Percentiles rank a stretch among this genome's conserved stretches.
Evolutionary conservation across 805 yeast genomes (phyloP).

Genomic region (Metschnikowia gelsemii): DNA sequence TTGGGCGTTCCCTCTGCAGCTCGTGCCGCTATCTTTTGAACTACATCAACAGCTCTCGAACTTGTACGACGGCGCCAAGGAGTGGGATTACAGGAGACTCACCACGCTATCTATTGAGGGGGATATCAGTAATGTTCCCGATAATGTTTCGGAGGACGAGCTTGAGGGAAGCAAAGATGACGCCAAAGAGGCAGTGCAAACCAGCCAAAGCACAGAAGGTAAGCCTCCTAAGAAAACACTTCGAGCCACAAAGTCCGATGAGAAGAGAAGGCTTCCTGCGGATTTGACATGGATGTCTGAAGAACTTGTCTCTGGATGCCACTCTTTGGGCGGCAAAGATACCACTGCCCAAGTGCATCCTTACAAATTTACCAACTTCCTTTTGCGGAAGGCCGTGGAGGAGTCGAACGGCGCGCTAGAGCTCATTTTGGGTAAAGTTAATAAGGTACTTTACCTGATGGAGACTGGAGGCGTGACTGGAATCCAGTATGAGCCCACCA

Average conservation of each 20-base stretch:
- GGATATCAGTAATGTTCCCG: constrained; percentile 47
- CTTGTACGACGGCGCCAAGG: constrained; percentile 74
- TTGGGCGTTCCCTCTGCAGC: constrained; percentile 96
- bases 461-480: constrained; percentile 71
- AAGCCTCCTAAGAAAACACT: constrained; percentile 37
- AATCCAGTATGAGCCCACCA: constrained; percentile 56
- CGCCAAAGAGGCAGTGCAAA: neutral
- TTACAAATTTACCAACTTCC: constrained; percentile 82
- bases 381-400: constrained; percentile 76
- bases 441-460: constrained; percentile 59
- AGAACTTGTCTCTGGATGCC: constrained; percentile 66
- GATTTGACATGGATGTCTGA: constrained; percentile 77
- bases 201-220: constrained; percentile 7
- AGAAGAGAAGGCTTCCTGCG: constrained; percentile 43
- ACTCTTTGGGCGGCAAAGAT: constrained; percentile 76
- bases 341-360: constrained; percentile 98
- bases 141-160: constrained; percentile 23
- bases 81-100: constrained; percentile 92
- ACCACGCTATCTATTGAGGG: constrained; percentile 88
- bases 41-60: constrained; percentile 82
- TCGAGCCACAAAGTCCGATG: constrained; percentile 1
- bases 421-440: constrained; percentile 80
- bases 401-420: constrained; percentile 70
- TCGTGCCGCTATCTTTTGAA: constrained; percentile 83
- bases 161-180: neutral